phyloP scores from a whole-genome alignment of 306 rosid species.

The Vachellia pachyceras region DNA sequence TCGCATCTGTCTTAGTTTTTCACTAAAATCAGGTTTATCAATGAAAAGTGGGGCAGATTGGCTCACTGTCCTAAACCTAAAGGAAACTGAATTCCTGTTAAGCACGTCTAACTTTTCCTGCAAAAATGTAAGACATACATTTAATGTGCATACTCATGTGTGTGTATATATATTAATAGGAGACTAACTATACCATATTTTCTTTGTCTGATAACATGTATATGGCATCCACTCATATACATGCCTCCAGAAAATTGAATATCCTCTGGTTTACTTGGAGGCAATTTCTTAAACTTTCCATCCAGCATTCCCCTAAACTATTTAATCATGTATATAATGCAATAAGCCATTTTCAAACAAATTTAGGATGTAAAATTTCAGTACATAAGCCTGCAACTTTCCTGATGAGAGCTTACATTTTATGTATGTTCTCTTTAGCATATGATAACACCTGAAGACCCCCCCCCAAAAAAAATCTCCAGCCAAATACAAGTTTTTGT shows the following conservation, averaged over 20 bases:
- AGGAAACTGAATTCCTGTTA: slow-evolving; percentile 59
- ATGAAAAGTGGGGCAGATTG: slow-evolving; percentile 95
- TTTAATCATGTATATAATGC: slow-evolving; percentile 8
- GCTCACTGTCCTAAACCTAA: slow-evolving; percentile 59
- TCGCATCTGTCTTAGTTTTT: slow-evolving; percentile 67
- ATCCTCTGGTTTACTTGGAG: slow-evolving; percentile 26
- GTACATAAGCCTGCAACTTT: slow-evolving; percentile 10
- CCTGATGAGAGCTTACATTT: slow-evolving; percentile 19
- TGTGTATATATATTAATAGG: background rate
- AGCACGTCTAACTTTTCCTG: slow-evolving; percentile 74
- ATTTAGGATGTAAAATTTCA: slow-evolving; percentile 20
- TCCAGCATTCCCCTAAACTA: slow-evolving; percentile 29
- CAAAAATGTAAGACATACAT: slow-evolving; percentile 42
- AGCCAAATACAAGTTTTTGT: slow-evolving; percentile 20
- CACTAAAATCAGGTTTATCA: slow-evolving; percentile 65
- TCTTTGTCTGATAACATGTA: slow-evolving; percentile 15
- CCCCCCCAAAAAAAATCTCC: slow-evolving; percentile 12
- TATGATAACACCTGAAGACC: slow-evolving; percentile 17
- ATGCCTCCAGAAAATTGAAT: slow-evolving; percentile 1
- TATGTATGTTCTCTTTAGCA: slow-evolving; percentile 16
- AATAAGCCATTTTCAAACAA: slow-evolving; percentile 26
- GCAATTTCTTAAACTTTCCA: slow-evolving; percentile 11
- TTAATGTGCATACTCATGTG: slow-evolving; percentile 4
- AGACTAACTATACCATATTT: slow-evolving; percentile 31
- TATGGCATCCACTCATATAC: background rate